A percentile compares a stretch with the other conserved stretches of the same genome.
These are phyloP conservation scores for Spinacia oleracea DNA, from an alignment of 179 eudicot species.

Conservation along the genomic window DNA sequence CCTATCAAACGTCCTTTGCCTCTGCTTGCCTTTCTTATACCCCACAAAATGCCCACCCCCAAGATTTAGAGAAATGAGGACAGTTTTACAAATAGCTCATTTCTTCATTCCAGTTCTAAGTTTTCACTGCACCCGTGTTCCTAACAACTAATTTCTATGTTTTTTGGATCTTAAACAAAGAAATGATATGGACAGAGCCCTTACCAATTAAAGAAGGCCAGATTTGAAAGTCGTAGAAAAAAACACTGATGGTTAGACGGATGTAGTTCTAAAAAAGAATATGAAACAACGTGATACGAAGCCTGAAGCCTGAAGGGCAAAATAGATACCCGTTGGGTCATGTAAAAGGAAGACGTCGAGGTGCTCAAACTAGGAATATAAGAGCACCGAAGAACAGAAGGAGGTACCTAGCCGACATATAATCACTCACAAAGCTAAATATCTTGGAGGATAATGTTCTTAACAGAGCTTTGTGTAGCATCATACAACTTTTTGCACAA, in stretches of 20 bases:
- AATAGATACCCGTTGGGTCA: too few relatives aligned
- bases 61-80: constrained; percentile 4
- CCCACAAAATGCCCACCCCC: not conserved
- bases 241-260: not conserved
- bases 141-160: not conserved
- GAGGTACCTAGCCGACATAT: not conserved
- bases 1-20: not conserved
- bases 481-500: too few relatives aligned
- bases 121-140: not conserved
- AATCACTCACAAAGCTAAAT: not conserved
- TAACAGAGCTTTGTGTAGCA: too few relatives aligned
- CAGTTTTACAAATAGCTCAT: not conserved
- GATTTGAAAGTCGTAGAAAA: not conserved
- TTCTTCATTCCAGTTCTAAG: not conserved
- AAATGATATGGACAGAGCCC: not conserved
- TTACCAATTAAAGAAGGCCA: not conserved
- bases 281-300: too few relatives aligned
- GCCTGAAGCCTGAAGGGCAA: too few relatives aligned
- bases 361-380: not conserved
- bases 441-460: not conserved
- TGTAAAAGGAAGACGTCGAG: not conserved
- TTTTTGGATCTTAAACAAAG: not conserved
- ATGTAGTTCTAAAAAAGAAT: too few relatives aligned
- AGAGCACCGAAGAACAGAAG: not conserved
- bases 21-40: not conserved